Evolutionary conservation across 441 rosid genomes (phyloP).

Genomic region (Populus tomentosa): DNA sequence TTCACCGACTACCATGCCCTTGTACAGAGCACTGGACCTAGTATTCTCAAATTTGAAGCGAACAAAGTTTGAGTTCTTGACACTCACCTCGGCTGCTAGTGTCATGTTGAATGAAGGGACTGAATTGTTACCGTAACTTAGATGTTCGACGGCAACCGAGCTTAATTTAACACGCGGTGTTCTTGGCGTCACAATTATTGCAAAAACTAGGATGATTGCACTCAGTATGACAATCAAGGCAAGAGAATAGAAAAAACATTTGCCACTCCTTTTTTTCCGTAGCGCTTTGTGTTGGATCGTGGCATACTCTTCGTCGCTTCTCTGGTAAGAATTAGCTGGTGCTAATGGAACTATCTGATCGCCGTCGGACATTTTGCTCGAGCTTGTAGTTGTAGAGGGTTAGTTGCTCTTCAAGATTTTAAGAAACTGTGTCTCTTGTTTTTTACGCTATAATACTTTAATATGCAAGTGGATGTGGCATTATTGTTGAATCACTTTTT

Average conservation of each 20-base stretch:
- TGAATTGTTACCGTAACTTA: constrained; percentile 18
- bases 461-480: no score
- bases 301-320: constrained; percentile 34
- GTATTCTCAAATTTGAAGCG: constrained; percentile 34
- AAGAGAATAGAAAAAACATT: constrained; percentile 37
- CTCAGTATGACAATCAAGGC: constrained; percentile 28
- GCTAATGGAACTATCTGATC: constrained; percentile 27
- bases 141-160: constrained; percentile 16
- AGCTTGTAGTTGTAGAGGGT: neutral
- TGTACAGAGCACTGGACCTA: constrained; percentile 30
- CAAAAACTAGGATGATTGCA: constrained; percentile 27
- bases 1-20: constrained; percentile 33
- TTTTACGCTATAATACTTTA: neutral
- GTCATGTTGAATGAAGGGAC: constrained; percentile 36
- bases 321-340: constrained; percentile 17
- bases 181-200: constrained; percentile 21
- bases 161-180: constrained; percentile 29
- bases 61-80: constrained; percentile 56
- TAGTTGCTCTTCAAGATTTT: neutral
- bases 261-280: constrained; percentile 23
- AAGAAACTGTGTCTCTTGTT: neutral
- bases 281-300: neutral
- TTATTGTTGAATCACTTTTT: neutral
- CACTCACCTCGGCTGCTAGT: constrained; percentile 27
- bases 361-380: constrained; percentile 21